Conservation (phyloP, 331 rosid genomes). For the Erythrophleum ivorense region DNA sequence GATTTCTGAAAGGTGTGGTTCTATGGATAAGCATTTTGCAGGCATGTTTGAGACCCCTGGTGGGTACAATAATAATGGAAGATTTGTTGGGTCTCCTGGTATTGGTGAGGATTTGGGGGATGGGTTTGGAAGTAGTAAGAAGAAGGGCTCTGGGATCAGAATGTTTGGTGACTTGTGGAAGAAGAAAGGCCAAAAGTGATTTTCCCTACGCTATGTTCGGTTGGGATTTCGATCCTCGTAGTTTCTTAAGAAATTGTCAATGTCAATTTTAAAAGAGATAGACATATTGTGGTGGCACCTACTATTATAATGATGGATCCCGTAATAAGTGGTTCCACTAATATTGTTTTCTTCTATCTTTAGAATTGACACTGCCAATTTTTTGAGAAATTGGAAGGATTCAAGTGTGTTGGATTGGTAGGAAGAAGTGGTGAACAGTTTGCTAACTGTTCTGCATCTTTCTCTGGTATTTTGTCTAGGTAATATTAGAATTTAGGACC, state of each 20-base stretch:
- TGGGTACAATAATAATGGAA: conserved; percentile 51
- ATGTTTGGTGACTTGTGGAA: conserved; percentile 90
- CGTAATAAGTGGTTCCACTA: no score
- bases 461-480: conserved; percentile 35
- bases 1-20: conserved; percentile 77
- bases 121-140: conserved; percentile 69
- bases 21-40: conserved; percentile 85
- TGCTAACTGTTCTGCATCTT: conserved; percentile 55
- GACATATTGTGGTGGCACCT: not conserved
- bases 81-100: conserved; percentile 74
- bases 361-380: not conserved
- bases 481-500: conserved; percentile 34
- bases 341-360: not conserved
- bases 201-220: not conserved
- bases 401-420: conserved; percentile 29
- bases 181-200: conserved; percentile 75
- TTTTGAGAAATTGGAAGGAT: not conserved
- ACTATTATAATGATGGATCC: no score
- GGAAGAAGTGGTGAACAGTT: conserved; percentile 48
- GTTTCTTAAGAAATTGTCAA: not conserved
- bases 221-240: not conserved
- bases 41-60: conserved; percentile 66
- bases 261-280: not conserved
- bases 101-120: conserved; percentile 69
- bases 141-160: conserved; percentile 80